Evolutionary conservation across 495 filamentous ascomycete species (phyloP).

Genomic region (Penicillium mononematosum): DNA sequence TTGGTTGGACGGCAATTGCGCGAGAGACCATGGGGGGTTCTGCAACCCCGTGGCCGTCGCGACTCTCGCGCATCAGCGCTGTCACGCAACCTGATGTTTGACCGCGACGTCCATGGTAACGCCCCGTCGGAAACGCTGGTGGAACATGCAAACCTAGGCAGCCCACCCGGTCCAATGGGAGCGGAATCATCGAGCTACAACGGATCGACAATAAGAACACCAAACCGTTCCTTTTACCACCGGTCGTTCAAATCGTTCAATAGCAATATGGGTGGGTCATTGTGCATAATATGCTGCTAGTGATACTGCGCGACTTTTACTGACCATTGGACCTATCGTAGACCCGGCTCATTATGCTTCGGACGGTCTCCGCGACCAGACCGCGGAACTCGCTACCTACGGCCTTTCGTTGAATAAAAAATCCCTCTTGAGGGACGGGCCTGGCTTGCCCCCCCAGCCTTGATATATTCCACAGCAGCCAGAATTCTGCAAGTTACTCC

Average conservation of each 20-base stretch:
- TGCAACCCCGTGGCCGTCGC: constrained; percentile 39
- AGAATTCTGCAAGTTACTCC: constrained; percentile 8
- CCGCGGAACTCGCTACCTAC: constrained; percentile 83
- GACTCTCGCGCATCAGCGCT: constrained; percentile 36
- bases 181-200: constrained; percentile 40
- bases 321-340: constrained; percentile 38
- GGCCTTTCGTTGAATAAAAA: constrained; percentile 59
- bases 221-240: constrained; percentile 76
- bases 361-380: constrained; percentile 80
- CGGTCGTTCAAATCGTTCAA: constrained; percentile 69
- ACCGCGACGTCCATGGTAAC: constrained; percentile 20
- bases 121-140: constrained; percentile 27
- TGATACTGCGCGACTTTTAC: constrained; percentile 19
- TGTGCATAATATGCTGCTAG: constrained; percentile 5
- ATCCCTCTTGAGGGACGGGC: constrained; percentile 36
- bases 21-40: constrained; percentile 37
- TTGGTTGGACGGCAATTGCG: constrained; percentile 13
- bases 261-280: constrained; percentile 56
- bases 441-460: constrained; percentile 34
- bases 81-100: constrained; percentile 26
- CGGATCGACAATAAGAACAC: constrained; percentile 58
- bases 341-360: constrained; percentile 71
- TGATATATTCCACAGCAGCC: constrained; percentile 35
- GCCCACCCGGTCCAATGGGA: constrained; percentile 31
- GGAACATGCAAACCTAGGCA: constrained; percentile 37